Base-by-base conservation (phyloP, 2,329 filamentous ascomycete genomes). In the Cladosporium phlei region DNA sequence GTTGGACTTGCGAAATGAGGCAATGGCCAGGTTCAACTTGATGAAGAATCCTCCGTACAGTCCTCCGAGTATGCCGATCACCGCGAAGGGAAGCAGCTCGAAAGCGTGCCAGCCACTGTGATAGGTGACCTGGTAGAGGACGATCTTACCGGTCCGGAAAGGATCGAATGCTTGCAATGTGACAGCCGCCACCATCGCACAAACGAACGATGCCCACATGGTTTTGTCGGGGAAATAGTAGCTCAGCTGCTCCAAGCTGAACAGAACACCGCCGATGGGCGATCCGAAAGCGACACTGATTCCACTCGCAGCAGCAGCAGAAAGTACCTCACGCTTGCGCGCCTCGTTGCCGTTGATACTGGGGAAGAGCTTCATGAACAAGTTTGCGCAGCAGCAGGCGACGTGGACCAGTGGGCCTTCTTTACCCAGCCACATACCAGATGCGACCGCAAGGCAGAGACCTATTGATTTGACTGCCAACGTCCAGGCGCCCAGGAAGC, bases 141-240 rank as follows among this genome's bases (percentile, higher is more conserved):
- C 93, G 44, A 97, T 84, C 66, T 98, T 94, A 45, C 91, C 93
- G 1, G 90, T 95, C 44, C 93, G 81, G 65, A 97, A 96, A 4
- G 93, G 93, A 63, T 98, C 93, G 52, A 95, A 79, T 4, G 88
- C 88, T 66, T 97, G 91, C 4, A 98, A 75, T 11, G 89, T 88
- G 28, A 97, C 88, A 14, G 93, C 91, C 12, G 90, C 93, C n/a
- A 95, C 88, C 90, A 97, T 97, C 63, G 93, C 93, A 60, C 93
- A 97, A 30, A 98, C 93, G 62, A 98, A 98, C 60, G 89, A 95
- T 66, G 96, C 93, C 93, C 93, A 98, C 93, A 98, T 97, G 8
- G 93, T 97, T 68, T 97, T 97, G 69, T 97, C 91, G 0, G 93
- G 91, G 58, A 97, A 97, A 67, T 96, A 97, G 66, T 96, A 97